A percentile compares a stretch with the other conserved stretches of the same genome.
Conservation (phyloP, 2,329 filamentous ascomycete genomes). For the Polytolypa hystricis region DNA sequence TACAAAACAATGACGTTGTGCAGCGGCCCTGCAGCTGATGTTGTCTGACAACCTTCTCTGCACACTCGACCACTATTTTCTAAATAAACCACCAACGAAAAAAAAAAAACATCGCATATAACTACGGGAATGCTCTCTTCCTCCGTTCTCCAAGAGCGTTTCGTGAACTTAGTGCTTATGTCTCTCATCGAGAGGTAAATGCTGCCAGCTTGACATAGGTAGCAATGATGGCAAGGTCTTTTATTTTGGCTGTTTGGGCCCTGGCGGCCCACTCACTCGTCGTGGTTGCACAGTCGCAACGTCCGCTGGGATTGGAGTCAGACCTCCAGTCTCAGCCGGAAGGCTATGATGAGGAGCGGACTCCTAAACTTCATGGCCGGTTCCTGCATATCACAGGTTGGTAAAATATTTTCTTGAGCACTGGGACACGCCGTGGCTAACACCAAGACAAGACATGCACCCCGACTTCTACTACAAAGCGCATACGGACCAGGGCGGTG, state of each 20-base stretch:
- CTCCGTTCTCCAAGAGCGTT: too few species aligned
- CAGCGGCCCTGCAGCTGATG: too few species aligned
- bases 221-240: slow-evolving; percentile 4
- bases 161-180: too few species aligned
- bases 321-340: neutral
- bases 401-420: slow-evolving; percentile 11
- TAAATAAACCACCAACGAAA: too few species aligned
- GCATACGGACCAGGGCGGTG: slow-evolving; percentile 59
- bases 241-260: neutral
- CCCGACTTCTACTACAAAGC: slow-evolving; percentile 78
- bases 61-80: too few species aligned
- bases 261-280: neutral
- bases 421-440: slow-evolving; percentile 10
- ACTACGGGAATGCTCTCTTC: too few species aligned
- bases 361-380: slow-evolving; percentile 48
- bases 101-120: too few species aligned
- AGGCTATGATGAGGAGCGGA: neutral
- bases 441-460: slow-evolving; percentile 60
- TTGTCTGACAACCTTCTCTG: too few species aligned
- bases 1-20: too few species aligned
- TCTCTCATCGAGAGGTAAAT: too few species aligned
- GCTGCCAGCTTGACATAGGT: too few species aligned
- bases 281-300: slow-evolving; percentile 1
- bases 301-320: neutral
- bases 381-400: slow-evolving; percentile 83